A percentile compares a stretch with the other conserved stretches of the same genome.
Evolutionary conservation across 73 alveolate species (phyloP).

Genomic region (Paramecium octaurelia): DNA sequence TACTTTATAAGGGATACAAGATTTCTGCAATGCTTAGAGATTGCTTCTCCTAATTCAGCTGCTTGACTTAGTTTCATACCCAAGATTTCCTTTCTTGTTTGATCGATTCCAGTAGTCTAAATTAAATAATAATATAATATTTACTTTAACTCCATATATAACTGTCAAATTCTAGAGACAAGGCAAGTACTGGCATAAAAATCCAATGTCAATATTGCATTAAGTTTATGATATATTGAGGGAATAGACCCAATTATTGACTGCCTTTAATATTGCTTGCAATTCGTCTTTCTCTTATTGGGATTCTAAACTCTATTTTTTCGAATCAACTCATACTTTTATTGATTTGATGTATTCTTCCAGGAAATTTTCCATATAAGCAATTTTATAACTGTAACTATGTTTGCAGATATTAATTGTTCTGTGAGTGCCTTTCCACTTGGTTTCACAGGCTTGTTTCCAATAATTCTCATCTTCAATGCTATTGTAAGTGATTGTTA

Average conservation of each 20-base stretch:
- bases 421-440: constrained; percentile 67
- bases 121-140: background rate
- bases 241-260: constrained; percentile 72
- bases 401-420: constrained; percentile 70
- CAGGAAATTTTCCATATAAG: constrained; percentile 76
- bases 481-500: constrained; percentile 72
- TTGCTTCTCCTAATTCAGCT: constrained; percentile 62
- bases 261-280: constrained; percentile 68
- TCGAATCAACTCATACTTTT: background rate
- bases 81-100: constrained; percentile 70
- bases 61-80: constrained; percentile 86
- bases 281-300: constrained; percentile 60
- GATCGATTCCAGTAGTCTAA: constrained; percentile 70
- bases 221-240: constrained; percentile 73
- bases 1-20: background rate
- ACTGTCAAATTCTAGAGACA: constrained; percentile 71
- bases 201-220: constrained; percentile 78
- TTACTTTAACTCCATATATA: constrained; percentile 77
- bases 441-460: constrained; percentile 73
- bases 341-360: constrained; percentile 71
- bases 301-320: constrained; percentile 9
- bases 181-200: constrained; percentile 72
- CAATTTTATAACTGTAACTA: constrained; percentile 79
- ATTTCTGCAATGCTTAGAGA: constrained; percentile 52
- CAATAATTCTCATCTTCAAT: constrained; percentile 76